Base-by-base conservation (phyloP, 1,139 yeast species). In the Lodderomyces parapsilosis region DNA sequence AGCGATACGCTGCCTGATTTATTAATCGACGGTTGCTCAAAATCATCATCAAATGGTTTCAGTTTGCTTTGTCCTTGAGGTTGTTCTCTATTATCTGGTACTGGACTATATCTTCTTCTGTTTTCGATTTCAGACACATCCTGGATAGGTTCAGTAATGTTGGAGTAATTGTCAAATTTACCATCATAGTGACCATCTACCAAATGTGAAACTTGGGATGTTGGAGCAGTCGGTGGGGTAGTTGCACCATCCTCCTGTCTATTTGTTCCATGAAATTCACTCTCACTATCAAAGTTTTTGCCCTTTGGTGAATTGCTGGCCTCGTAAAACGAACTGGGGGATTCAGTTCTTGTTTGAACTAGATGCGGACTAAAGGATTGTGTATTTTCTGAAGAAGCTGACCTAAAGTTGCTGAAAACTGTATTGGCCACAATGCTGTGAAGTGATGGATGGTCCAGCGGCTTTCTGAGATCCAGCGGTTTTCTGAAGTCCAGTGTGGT, bases 341-440 rank as follows among this genome's bases (percentile, higher is more conserved):
- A 43, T 14, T 34, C 33, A 23, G 23, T 38, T 17, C 19, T 15
- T 13, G 31, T 17, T 15, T 15, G 19, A 4, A 23, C 17, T 14
- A 33, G 18, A 28, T 17, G 38, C 30, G 30, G 45, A 30, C 28
- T 42, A 8, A 42, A 31, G 38, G 40, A 42, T 34, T 39, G 42
- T 17, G 42, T 44, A 28, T 38, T 37, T n/a, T 43, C 41, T 2
- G 43, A 46, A 17, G 55, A 46, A 9, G 55, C 45, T 4, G 58
- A 49, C 50, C 75, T 62, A 41, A 72, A 69, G 42, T 67, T 69
- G 49, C 58, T 70, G 53, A 68, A 72, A 1, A 74, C 76, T 1
- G 78, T 72, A 44, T 71, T 71, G 31, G 69, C 65, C 0, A 65
- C 46, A 18, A 49, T 37, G n/a, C 40, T 47, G 24, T 39, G 36